Evolutionary conservation across 257 asterid genomes (phyloP), one percentile per base, ranked within the genome.

Genomic region (Euphrasia confusa): DNA sequence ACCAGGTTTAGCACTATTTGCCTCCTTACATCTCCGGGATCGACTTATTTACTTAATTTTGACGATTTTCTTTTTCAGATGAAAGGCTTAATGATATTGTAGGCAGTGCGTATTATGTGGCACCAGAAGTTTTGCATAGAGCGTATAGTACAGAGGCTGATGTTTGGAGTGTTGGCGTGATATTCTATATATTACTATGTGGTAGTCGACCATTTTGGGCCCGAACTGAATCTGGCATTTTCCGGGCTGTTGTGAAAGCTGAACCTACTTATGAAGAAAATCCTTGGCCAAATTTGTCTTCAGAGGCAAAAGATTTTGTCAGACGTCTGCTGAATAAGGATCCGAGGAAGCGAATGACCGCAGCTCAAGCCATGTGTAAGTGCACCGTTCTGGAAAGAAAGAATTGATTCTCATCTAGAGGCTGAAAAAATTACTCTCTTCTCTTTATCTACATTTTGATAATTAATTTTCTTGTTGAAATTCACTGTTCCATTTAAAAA

Each of bases 121-220:
- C 98, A n/a, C 98, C 98, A 2, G 98, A 91, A 78, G 98, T 91
- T 67, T 69, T 91, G 44, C 96, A 91, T 40, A 76, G 98, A 70
- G 87, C 96, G 45, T 91, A 91, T 73, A 82, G 84, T 60, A 84
- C 94, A 0, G 96, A 91, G 80, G 98, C 96, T 62, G 98, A 91
- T 77, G 94, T 91, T 37, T 91, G 98, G 98, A 91, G 98, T 69
- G 69, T 88, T 39, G 98, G 98, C 2, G 98, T 91, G 45, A 84
- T 88, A 62, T 83, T 94, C 57, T 91, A 91, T 70, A 88, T 91
- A 63, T 71, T 91, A 40, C 66, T 91, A 58, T 84, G 95, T 32
- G 98, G 96, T 14, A 86, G 96, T 74, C 89, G 96, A 12, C 96
- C 98, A 17, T 91, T 91, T 75, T 91, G 98, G 95, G 98, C 95